Evolutionary conservation across 208 protist genomes (phyloP).

Genomic region (Wallacemonas sp.): DNA sequence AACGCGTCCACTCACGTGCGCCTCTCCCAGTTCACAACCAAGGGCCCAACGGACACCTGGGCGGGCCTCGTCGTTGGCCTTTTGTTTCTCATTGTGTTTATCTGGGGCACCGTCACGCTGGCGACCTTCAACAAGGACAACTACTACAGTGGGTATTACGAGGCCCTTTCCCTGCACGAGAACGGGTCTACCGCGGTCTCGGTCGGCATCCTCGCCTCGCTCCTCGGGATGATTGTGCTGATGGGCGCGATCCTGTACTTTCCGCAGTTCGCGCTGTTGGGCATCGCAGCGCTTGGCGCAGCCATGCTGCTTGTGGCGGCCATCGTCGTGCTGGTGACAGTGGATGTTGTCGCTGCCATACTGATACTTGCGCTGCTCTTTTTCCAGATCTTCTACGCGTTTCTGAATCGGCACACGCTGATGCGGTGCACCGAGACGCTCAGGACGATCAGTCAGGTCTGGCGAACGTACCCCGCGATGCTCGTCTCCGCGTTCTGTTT

Average conservation of each 20-base stretch:
- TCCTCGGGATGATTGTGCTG: slow-evolving; percentile 1
- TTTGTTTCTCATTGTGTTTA: slow-evolving; percentile 20
- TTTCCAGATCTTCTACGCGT: slow-evolving; percentile 36
- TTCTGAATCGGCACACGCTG: slow-evolving; percentile 17
- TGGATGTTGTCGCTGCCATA: slow-evolving; percentile 17
- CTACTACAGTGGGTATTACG: background rate
- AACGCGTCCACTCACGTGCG: background rate
- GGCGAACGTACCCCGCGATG: slow-evolving; percentile 3
- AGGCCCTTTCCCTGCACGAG: background rate
- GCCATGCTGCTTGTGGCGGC: slow-evolving; percentile 19
- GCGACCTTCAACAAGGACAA: slow-evolving; percentile 8
- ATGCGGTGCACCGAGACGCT: slow-evolving; percentile 13
- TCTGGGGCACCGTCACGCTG: slow-evolving; percentile 27
- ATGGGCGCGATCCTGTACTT: slow-evolving; percentile 15
- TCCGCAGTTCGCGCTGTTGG: slow-evolving; percentile 25
- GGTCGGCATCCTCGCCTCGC: background rate
- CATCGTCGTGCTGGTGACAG: slow-evolving; percentile 16
- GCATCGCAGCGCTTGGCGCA: slow-evolving; percentile 24
- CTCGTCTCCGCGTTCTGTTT: background rate
- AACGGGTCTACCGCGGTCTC: background rate
- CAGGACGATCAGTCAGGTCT: background rate
- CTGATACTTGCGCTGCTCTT: slow-evolving; percentile 18
- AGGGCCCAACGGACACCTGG: slow-evolving; percentile 8
- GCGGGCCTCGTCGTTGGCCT: slow-evolving; percentile 2
- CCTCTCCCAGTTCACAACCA: background rate